Evolutionary conservation across 306 rosid species (phyloP).

Genomic region (Cucurbita pepo): DNA sequence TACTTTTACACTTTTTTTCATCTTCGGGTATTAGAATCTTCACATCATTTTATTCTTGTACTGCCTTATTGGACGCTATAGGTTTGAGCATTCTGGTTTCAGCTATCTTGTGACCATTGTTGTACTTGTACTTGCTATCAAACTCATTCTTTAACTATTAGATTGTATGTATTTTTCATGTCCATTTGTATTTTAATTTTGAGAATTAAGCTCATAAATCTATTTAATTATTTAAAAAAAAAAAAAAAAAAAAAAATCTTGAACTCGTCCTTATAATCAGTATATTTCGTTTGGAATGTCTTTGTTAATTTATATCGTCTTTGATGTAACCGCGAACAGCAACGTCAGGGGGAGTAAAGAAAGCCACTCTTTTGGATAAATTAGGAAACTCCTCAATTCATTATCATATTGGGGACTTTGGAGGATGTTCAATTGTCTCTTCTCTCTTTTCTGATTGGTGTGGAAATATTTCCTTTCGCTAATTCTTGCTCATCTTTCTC

Average conservation of each 20-base stretch:
- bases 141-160: neutral
- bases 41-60: neutral
- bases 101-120: neutral
- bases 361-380: neutral
- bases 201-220: neutral
- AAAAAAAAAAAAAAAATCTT: neutral
- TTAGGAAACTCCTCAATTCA: neutral
- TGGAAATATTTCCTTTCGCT: neutral
- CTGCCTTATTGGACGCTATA: neutral
- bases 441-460: neutral
- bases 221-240: neutral
- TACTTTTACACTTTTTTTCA: neutral
- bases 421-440: neutral
- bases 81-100: neutral
- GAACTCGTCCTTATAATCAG: neutral
- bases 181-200: neutral
- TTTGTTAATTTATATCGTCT: neutral
- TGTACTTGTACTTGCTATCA: neutral
- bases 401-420: neutral
- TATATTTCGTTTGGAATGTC: neutral
- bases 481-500: slow-evolving; percentile 11
- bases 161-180: neutral
- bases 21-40: neutral
- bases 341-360: neutral
- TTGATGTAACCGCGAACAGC: neutral